Evolutionary conservation across 2,329 filamentous ascomycete species (phyloP).

Genomic region (Pseudogymnoascus destructans): DNA sequence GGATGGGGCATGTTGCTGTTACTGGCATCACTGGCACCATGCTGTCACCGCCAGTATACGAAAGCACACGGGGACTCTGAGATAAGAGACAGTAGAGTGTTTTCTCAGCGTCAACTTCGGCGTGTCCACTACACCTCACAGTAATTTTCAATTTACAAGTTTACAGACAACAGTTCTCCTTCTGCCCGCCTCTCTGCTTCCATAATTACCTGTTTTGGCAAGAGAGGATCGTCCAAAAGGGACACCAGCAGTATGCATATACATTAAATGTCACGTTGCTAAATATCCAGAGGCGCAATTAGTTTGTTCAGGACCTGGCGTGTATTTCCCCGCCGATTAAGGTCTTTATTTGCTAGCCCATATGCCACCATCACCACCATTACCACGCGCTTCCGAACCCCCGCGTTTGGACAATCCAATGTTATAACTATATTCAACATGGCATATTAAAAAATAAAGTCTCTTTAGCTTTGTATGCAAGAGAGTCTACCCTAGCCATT

Average conservation of each 20-base stretch:
- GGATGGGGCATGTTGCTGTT: not conserved
- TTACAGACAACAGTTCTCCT: not conserved
- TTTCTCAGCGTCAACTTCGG: not conserved
- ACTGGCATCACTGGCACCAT: not conserved
- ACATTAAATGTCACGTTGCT: not conserved
- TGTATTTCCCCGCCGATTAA: not conserved
- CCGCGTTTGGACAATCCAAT: not conserved
- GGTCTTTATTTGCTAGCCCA: not conserved
- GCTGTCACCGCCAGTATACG: not conserved
- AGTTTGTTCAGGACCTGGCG: not conserved
- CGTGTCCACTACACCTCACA: not conserved
- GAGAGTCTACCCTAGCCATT: not conserved
- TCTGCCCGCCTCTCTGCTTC: not conserved
- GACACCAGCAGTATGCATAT: not conserved
- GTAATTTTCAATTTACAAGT: no score
- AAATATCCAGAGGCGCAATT: not conserved
- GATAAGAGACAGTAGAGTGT: not conserved
- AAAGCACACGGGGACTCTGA: not conserved
- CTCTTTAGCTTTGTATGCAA: not conserved
- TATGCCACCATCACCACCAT: not conserved
- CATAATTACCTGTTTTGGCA: not conserved
- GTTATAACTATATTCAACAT: not conserved
- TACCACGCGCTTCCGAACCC: not conserved
- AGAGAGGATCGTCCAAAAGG: not conserved
- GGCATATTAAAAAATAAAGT: not conserved